Evolutionary conservation across 345 rosid species (phyloP).

Genomic region (Cardamine chenopodiifolia): DNA sequence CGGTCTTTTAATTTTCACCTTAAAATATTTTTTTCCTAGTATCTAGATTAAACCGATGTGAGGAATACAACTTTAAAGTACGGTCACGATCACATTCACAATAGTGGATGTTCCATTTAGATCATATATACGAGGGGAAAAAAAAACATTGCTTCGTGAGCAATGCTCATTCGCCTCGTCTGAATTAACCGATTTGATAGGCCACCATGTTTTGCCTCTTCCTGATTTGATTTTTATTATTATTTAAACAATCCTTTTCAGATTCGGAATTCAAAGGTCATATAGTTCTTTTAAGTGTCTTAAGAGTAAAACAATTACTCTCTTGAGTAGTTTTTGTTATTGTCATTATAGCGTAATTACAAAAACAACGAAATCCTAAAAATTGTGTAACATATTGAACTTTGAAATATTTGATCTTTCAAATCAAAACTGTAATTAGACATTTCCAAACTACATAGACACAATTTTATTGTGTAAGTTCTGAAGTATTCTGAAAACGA

Average conservation of each 20-base stretch:
- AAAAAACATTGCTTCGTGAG: slow-evolving; percentile 7
- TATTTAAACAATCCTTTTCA: neutral
- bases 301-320: neutral
- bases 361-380: no score
- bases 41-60: neutral
- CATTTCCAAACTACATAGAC: no score
- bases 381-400: neutral
- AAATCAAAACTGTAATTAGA: neutral
- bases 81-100: slow-evolving; percentile 1
- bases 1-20: neutral
- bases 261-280: slow-evolving; percentile 6
- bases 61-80: slow-evolving; percentile 6
- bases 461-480: neutral
- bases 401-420: no score
- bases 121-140: slow-evolving; percentile 7
- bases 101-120: slow-evolving; percentile 26
- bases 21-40: neutral
- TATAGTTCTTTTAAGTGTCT: no score
- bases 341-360: neutral
- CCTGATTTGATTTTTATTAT: slow-evolving; percentile 19
- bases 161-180: slow-evolving; percentile 28
- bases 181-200: slow-evolving; percentile 35
- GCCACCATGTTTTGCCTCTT: slow-evolving; percentile 35
- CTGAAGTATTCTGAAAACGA: neutral
- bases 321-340: neutral